Base-by-base conservation (phyloP, 371 early-diverging fungal genomes). In the Mucor racemosus region DNA sequence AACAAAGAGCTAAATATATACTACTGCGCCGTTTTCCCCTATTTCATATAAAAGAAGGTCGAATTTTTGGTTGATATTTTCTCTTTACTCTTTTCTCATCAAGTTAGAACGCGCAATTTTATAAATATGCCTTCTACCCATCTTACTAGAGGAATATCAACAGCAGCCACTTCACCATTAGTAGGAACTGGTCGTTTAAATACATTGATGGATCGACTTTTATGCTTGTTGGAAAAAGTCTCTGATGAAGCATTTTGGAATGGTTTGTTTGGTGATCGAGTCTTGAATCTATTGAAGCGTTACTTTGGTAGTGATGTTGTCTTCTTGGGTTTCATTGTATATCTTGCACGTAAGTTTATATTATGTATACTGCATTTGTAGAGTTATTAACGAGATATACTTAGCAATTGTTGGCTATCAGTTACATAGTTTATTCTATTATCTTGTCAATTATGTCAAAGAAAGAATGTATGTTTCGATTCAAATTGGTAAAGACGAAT, bases 231-330 rank as follows among this genome's bases (percentile, higher is more conserved):
- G 17, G 74, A 74, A 62, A 67, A 60, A 35, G 36, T 66, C 8
- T 70, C 74, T 21, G 74, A 74, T 65, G 74, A 74, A 62, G 13
- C 67, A 10, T 74, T 74, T 35, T 76, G 76, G 76, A 56, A 55
- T 34, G 35, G 19, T n/a, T 11, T 76, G 3, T 31, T 76, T 40
- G 73, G 76, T 14, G 73, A 73, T 15, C 61, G 76, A 13, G 48
- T 57, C 8, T 57, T 73, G 31, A 66, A 65, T 17, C 17, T 76
- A 7, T 54, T 73, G 50, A 70, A 67, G 3, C 70, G 71, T 13
- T 76, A 76, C 34, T 63, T 76, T 60, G 71, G 70, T 10, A 76
- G 66, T 40, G 76, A 76, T 58, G 76, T 73, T 46, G 66, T 76
- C 34, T 67, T 70, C 44, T 63, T 70, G 33, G 76, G 76, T 67